Conservation (phyloP, 176 grass and related monocot species). For the Elymus sibiricus region DNA sequence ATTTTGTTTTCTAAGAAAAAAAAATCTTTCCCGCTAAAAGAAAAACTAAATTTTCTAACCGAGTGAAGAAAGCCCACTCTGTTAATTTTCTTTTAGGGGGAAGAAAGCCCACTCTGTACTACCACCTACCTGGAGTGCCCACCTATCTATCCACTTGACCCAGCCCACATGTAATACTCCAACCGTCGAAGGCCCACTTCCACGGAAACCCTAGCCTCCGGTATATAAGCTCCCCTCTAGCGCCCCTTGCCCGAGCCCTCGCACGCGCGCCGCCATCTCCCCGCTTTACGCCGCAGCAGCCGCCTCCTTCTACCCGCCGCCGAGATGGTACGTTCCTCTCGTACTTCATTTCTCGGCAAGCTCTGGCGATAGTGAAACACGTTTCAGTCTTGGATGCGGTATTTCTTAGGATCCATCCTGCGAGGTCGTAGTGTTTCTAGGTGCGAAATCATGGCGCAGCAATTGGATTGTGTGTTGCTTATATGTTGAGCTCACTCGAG, state of each 20-base stretch:
- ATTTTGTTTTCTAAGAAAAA: too few relatives aligned
- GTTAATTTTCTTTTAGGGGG: too few relatives aligned
- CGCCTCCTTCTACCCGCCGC: conserved; percentile 1
- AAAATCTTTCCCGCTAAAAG: too few relatives aligned
- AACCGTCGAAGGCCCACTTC: background rate
- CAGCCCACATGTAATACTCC: background rate
- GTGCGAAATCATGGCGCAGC: background rate
- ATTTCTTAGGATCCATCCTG: background rate
- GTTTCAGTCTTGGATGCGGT: background rate
- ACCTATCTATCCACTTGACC: background rate
- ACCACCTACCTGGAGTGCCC: background rate
- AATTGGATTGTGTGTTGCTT: background rate
- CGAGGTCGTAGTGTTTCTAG: background rate
- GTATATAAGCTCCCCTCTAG: conserved; percentile 14
- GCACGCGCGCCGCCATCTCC: conserved; percentile 21
- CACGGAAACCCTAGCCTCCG: conserved; percentile 28
- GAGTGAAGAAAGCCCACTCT: background rate
- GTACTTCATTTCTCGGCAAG: background rate
- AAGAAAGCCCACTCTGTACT: background rate
- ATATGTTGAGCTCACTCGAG: background rate
- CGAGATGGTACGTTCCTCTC: conserved; percentile 42
- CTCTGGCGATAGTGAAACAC: too few relatives aligned
- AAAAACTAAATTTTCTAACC: too few relatives aligned
- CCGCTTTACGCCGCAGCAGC: background rate
- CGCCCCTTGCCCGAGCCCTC: background rate